Percentiles rank a stretch among this genome's conserved stretches.
Evolutionary conservation across 345 rosid species (phyloP).

Genomic region (Dimocarpus longan): DNA sequence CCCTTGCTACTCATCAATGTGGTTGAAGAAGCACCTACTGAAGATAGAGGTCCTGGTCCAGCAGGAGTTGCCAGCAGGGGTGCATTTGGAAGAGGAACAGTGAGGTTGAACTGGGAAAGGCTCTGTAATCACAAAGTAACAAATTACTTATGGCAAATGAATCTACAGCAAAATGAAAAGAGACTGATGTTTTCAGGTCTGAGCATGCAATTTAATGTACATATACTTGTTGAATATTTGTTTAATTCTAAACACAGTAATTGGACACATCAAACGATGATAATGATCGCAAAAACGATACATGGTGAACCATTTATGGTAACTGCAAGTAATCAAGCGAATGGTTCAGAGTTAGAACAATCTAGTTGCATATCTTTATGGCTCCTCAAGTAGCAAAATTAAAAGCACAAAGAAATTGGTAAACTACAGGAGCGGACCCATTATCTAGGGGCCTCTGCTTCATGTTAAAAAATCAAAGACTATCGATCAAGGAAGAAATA

Average conservation of each 20-base stretch:
- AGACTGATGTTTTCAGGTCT: background rate
- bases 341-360: background rate
- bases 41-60: constrained; percentile 52
- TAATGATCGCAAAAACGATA: background rate
- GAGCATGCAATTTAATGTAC: background rate
- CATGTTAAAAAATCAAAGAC: constrained; percentile 13
- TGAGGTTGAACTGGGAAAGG: constrained; percentile 96
- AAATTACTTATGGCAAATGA: constrained; percentile 26
- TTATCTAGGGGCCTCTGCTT: constrained; percentile 15
- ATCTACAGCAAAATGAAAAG: constrained; percentile 7
- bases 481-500: background rate
- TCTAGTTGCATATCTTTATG: constrained; percentile 19
- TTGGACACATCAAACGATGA: background rate
- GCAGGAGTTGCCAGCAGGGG: constrained; percentile 63
- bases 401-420: constrained; percentile 10
- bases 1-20: constrained; percentile 51
- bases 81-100: constrained; percentile 83
- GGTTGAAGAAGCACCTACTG: constrained; percentile 53
- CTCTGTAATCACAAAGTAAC: constrained; percentile 65
- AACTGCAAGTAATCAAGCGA: constrained; percentile 3
- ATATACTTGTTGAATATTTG: constrained; percentile 8
- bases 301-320: background rate
- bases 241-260: background rate
- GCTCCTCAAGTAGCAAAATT: constrained; percentile 11
- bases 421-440: background rate